These are phyloP conservation scores for Borovskyia barvae DNA, from an alignment of 208 protist species.

Conservation along the genomic window DNA sequence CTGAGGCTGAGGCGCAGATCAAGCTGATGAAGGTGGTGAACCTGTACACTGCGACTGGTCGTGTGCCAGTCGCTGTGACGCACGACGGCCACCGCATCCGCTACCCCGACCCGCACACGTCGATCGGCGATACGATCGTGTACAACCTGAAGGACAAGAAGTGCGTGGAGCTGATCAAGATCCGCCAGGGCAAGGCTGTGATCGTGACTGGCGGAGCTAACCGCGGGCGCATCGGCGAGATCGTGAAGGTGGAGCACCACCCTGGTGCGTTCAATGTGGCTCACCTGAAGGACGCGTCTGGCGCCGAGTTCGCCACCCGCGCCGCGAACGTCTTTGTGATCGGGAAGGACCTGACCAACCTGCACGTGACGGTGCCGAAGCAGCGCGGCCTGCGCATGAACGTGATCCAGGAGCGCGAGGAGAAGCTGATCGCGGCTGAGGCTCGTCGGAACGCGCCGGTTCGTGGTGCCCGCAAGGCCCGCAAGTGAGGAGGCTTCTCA, in stretches of 20 bases:
- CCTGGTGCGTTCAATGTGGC: constrained; percentile 97
- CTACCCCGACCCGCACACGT: constrained; percentile 97
- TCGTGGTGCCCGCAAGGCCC: constrained; percentile 47
- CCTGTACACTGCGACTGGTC: constrained; percentile 86
- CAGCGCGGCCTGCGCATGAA: constrained; percentile 94
- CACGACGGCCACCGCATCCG: constrained; percentile 99
- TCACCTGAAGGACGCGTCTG: constrained; percentile 93
- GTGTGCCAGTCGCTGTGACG: constrained; percentile 97
- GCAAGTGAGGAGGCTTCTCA: constrained; percentile 35
- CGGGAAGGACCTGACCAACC: constrained; percentile 89
- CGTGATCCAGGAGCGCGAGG: constrained; percentile 88
- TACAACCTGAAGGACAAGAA: constrained; percentile 96
- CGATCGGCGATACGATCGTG: constrained; percentile 97
- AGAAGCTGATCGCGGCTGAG: constrained; percentile 79
- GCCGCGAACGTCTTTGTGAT: constrained; percentile 99
- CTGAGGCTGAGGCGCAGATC: constrained; percentile 92
- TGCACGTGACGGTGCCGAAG: constrained; percentile 95
- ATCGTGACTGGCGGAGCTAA: constrained; percentile 98
- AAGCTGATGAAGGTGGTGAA: constrained; percentile 97
- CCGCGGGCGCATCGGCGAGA: constrained; percentile 97
- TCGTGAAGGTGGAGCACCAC: constrained; percentile 94
- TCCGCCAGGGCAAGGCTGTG: constrained; percentile 91
- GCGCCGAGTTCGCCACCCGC: constrained; percentile 97
- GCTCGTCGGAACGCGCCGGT: constrained; percentile 48
- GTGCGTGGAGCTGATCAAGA: constrained; percentile 90